Conservation (phyloP, 345 rosid species). For the Brassica carinata region DNA sequence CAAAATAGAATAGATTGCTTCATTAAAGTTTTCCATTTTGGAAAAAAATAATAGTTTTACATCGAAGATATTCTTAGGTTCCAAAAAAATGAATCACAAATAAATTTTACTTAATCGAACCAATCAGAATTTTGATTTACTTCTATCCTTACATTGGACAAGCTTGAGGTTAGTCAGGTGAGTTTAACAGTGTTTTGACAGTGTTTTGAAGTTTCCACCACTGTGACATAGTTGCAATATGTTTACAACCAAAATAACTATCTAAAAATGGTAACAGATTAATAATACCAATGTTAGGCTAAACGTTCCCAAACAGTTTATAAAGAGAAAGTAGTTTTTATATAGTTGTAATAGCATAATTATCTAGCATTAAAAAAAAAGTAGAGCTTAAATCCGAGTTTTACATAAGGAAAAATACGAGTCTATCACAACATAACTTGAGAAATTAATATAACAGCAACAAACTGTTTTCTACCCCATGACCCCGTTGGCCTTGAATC, state of each 20-base stretch:
- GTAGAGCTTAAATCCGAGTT: not conserved
- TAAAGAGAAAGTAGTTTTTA: not conserved
- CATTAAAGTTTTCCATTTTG: too few relatives aligned
- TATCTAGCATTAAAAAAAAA: not conserved
- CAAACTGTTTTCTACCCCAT: slow-evolving; percentile 19
- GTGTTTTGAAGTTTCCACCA: not conserved
- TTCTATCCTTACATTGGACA: not conserved
- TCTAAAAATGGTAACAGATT: not conserved
- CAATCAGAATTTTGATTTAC: too few relatives aligned
- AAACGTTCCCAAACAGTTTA: too few relatives aligned
- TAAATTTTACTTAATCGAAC: too few relatives aligned
- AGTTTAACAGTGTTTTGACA: not conserved
- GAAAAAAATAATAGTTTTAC: too few relatives aligned
- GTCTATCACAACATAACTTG: slow-evolving; percentile 2
- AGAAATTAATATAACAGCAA: not conserved
- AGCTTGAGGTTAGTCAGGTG: not conserved
- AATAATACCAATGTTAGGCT: too few relatives aligned
- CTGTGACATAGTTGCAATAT: not conserved
- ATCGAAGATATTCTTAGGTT: too few relatives aligned
- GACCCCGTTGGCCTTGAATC: slow-evolving; percentile 19
- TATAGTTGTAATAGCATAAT: too few relatives aligned
- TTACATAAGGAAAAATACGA: slow-evolving; percentile 4
- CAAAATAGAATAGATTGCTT: too few relatives aligned
- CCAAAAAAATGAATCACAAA: too few relatives aligned
- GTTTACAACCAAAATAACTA: not conserved